Evolutionary conservation across 2,329 filamentous ascomycete species (phyloP).

Genomic region (Epichloe elymi): DNA sequence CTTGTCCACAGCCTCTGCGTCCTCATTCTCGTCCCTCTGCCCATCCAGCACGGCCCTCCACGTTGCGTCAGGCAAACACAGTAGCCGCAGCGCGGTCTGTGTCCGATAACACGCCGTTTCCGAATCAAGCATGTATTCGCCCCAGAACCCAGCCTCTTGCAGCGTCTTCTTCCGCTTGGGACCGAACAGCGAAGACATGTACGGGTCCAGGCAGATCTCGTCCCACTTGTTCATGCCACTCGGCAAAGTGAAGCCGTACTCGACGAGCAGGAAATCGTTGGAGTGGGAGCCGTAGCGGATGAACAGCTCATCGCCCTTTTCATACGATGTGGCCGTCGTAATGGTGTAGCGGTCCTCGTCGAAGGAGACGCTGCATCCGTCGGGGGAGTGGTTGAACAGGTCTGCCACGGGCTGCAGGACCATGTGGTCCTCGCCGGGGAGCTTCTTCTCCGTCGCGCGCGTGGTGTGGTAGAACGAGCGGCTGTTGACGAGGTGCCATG

Average conservation of each 20-base stretch:
- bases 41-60: constrained; percentile 34
- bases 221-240: constrained; percentile 36
- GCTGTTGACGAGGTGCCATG: constrained; percentile 49
- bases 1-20: constrained; percentile 24
- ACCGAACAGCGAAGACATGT: constrained; percentile 27
- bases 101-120: constrained; percentile 41
- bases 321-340: constrained; percentile 35
- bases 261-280: constrained; percentile 57
- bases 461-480: constrained; percentile 47
- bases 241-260: constrained; percentile 43
- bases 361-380: constrained; percentile 40
- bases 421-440: constrained; percentile 44
- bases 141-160: constrained; percentile 34
- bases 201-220: constrained; percentile 33
- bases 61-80: constrained; percentile 21
- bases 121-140: constrained; percentile 36
- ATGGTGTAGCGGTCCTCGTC: constrained; percentile 40
- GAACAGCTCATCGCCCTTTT: constrained; percentile 48
- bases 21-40: constrained; percentile 31
- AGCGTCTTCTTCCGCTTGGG: constrained; percentile 23
- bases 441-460: constrained; percentile 28
- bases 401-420: constrained; percentile 61
- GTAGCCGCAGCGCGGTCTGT: constrained; percentile 35
- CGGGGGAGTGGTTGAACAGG: constrained; percentile 49
- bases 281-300: constrained; percentile 57